A percentile compares a stretch with the other conserved stretches of the same genome.
phyloP scores from a whole-genome alignment of 805 yeast species.

The Zygosaccharomyces kombuchaensis region DNA sequence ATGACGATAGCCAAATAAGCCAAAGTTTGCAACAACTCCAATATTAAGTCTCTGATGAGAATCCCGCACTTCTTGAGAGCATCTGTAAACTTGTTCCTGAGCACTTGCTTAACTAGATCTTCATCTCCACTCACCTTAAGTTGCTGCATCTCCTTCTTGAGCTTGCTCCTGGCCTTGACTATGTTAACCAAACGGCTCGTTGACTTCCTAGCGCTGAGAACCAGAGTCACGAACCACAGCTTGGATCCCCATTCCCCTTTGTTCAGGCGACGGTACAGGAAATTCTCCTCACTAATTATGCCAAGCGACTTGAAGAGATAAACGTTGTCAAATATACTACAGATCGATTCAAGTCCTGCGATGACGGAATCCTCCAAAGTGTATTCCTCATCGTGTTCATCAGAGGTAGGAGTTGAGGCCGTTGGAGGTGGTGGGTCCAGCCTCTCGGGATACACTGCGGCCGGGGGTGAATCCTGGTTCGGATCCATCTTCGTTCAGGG shows the following conservation, averaged over 20 bases:
- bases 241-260: slow-evolving; percentile 29
- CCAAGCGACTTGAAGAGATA: slow-evolving; percentile 30
- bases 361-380: slow-evolving; percentile 22
- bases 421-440: neutral
- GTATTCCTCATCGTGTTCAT: neutral
- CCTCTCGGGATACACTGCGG: neutral
- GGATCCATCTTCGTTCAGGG: neutral
- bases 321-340: slow-evolving; percentile 27
- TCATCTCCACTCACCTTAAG: slow-evolving; percentile 5
- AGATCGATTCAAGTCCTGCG: slow-evolving; percentile 22
- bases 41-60: slow-evolving; percentile 14
- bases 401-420: neutral
- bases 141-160: slow-evolving; percentile 15
- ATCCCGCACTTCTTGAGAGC: slow-evolving; percentile 13
- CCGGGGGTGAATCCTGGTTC: neutral
- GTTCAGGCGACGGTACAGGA: slow-evolving; percentile 24
- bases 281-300: slow-evolving; percentile 24
- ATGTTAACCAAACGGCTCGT: slow-evolving; percentile 12
- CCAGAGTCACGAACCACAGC: slow-evolving; percentile 28
- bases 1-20: slow-evolving; percentile 23
- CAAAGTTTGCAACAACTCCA: slow-evolving; percentile 28
- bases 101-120: slow-evolving; percentile 15
- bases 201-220: slow-evolving; percentile 23
- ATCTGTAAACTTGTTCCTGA: slow-evolving; percentile 18
- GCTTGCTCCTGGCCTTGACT: slow-evolving; percentile 13